Evolutionary conservation across 768 basidiomycete species (phyloP).

Genomic region (Lentinula boryana): DNA sequence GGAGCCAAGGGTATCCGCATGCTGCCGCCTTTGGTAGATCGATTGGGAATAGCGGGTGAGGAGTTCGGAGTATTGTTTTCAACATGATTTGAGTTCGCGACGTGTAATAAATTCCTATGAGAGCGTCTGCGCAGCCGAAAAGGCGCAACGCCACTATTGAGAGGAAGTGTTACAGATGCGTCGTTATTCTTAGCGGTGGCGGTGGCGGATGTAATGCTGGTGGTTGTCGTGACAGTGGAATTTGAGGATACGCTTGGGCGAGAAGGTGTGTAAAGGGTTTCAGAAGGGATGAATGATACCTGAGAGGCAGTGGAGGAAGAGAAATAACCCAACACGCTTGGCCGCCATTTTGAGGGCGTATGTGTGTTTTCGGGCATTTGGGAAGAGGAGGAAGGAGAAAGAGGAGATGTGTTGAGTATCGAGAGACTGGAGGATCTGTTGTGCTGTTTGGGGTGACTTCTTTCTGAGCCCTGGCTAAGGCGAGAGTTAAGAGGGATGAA

Average conservation of each 20-base stretch:
- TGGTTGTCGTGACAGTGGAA: slow-evolving; percentile 33
- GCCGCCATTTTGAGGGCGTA: slow-evolving; percentile 49
- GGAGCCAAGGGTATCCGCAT: slow-evolving; percentile 25
- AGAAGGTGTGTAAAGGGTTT: slow-evolving; percentile 33
- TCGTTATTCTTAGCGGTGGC: slow-evolving; percentile 41
- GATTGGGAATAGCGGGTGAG: background rate
- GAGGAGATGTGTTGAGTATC: slow-evolving; percentile 24
- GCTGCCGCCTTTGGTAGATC: background rate
- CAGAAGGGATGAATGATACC: slow-evolving; percentile 35
- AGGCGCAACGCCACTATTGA: slow-evolving; percentile 25
- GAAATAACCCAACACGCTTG: slow-evolving; percentile 62
- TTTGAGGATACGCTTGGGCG: slow-evolving; percentile 60
- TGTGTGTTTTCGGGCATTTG: slow-evolving; percentile 15
- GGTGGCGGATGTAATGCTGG: slow-evolving; percentile 46
- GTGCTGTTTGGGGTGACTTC: slow-evolving; percentile 29
- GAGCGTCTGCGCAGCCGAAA: slow-evolving; percentile 30
- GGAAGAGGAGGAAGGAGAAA: slow-evolving; percentile 10
- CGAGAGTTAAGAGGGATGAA: slow-evolving; percentile 38
- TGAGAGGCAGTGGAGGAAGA: slow-evolving; percentile 41
- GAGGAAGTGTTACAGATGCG: slow-evolving; percentile 30
- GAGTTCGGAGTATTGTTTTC: background rate
- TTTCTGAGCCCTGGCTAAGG: slow-evolving; percentile 23
- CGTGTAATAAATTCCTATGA: slow-evolving; percentile 24
- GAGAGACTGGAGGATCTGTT: slow-evolving; percentile 46
- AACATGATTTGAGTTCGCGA: slow-evolving; percentile 12